A percentile compares a stretch with the other conserved stretches of the same genome.
These are phyloP conservation scores for Paracorniculantispora psalliotae DNA, from an alignment of 2,329 filamentous ascomycete genomes.

Conservation along the genomic window DNA sequence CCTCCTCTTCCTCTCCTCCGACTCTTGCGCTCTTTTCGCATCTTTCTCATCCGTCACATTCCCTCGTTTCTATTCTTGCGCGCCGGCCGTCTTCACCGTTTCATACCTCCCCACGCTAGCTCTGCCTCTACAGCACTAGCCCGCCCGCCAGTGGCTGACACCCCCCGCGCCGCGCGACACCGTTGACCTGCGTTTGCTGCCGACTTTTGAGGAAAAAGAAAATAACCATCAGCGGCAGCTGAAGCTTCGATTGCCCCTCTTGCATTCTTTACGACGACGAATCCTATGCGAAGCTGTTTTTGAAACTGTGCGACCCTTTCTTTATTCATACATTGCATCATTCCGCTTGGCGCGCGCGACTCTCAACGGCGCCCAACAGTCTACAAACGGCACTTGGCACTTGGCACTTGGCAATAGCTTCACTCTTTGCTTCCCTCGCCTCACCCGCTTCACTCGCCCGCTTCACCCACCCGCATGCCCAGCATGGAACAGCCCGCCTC, in stretches of 20 bases:
- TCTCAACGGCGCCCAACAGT: not conserved
- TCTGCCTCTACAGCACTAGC: not conserved
- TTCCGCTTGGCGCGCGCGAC: not conserved
- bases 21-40: too few species aligned
- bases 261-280: too few species aligned
- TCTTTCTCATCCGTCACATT: not conserved
- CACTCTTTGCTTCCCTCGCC: constrained; percentile 20
- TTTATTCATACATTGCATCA: too few species aligned
- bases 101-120: not conserved
- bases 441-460: not conserved
- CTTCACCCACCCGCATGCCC: too few species aligned
- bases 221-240: too few species aligned
- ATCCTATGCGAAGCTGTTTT: too few species aligned
- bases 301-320: too few species aligned
- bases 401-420: not conserved
- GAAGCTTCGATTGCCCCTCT: too few species aligned
- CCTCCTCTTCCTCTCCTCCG: too few species aligned
- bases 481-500: constrained; percentile 14
- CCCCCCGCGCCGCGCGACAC: not conserved
- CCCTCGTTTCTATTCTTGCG: not conserved
- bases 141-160: not conserved
- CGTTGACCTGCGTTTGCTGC: constrained; percentile 1
- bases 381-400: too few species aligned
- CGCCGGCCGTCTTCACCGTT: not conserved
- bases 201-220: not conserved